Evolutionary conservation across 257 asterid genomes (phyloP).

Genomic region (Forsythia viridissima): DNA sequence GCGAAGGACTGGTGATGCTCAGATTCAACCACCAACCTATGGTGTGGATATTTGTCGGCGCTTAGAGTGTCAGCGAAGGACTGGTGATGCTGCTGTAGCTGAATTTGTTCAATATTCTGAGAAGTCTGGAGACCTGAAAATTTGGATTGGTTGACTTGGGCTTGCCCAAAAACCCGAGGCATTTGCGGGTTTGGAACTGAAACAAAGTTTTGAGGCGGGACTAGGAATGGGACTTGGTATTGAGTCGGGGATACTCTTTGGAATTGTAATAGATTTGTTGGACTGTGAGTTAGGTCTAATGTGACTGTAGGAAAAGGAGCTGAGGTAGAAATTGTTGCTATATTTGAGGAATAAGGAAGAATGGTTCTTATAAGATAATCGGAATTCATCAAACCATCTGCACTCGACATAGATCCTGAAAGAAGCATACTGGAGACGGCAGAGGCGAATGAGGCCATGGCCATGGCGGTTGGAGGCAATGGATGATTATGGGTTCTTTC

Average conservation of each 20-base stretch:
- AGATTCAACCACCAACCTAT: too few relatives aligned
- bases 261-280: constrained; percentile 44
- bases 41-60: constrained; percentile 41
- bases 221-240: constrained; percentile 54
- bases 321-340: constrained; percentile 94
- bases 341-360: constrained; percentile 70
- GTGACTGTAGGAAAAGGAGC: constrained; percentile 96
- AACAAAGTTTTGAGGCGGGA: constrained; percentile 31
- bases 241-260: constrained; percentile 44
- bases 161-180: constrained; percentile 58
- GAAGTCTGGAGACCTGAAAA: constrained; percentile 83
- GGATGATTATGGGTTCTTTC: constrained; percentile 96
- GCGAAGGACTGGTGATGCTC: constrained; percentile 37
- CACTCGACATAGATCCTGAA: constrained; percentile 89
- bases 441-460: constrained; percentile 93
- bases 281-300: constrained; percentile 78
- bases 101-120: constrained; percentile 24
- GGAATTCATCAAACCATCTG: constrained; percentile 73
- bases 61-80: constrained; percentile 62
- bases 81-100: constrained; percentile 23
- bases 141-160: constrained; percentile 69
- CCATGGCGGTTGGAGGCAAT: constrained; percentile 94
- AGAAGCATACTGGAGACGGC: constrained; percentile 93
- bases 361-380: constrained; percentile 66
- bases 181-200: constrained; percentile 24